A percentile compares a stretch with the other conserved stretches of the same genome.
Evolutionary conservation across 306 rosid genomes (phyloP).

Genomic region (Gastrolobium bilobum): DNA sequence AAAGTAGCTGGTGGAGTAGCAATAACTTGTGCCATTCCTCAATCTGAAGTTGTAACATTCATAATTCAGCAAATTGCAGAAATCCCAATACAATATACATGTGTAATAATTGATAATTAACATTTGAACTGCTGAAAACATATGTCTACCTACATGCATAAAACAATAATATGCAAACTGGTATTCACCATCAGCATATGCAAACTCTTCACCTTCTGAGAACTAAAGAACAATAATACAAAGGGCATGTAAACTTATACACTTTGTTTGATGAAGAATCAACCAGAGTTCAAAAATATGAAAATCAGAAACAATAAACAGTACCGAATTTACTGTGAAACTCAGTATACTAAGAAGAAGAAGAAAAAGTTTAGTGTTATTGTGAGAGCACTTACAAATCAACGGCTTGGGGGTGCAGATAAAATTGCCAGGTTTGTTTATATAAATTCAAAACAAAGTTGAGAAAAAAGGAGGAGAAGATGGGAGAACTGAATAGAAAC

Average conservation of each 20-base stretch:
- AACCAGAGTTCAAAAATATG: neutral
- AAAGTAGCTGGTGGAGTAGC: slow-evolving; percentile 57
- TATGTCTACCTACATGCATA: neutral
- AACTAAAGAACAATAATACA: neutral
- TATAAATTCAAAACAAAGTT: slow-evolving; percentile 4
- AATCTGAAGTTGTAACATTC: slow-evolving; percentile 52
- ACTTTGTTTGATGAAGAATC: neutral
- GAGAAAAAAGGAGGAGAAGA: neutral
- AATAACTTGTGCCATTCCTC: slow-evolving; percentile 72
- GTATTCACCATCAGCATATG: neutral
- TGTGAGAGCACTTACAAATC: neutral
- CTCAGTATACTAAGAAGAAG: neutral
- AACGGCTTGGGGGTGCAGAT: slow-evolving; percentile 1
- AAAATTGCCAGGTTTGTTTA: neutral
- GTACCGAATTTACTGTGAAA: slow-evolving; percentile 20
- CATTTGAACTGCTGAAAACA: neutral
- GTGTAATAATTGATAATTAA: neutral
- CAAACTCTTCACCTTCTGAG: slow-evolving; percentile 1
- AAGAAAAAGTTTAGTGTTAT: neutral
- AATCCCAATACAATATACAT: neutral
- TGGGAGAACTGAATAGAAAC: neutral
- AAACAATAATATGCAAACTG: neutral
- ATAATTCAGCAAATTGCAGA: slow-evolving; percentile 38
- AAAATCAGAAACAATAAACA: neutral
- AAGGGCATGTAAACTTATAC: neutral